Percentiles rank a stretch among this genome's conserved stretches.
Conservation (phyloP, 2,329 filamentous ascomycete genomes). For the Sclerotinia borealis region DNA sequence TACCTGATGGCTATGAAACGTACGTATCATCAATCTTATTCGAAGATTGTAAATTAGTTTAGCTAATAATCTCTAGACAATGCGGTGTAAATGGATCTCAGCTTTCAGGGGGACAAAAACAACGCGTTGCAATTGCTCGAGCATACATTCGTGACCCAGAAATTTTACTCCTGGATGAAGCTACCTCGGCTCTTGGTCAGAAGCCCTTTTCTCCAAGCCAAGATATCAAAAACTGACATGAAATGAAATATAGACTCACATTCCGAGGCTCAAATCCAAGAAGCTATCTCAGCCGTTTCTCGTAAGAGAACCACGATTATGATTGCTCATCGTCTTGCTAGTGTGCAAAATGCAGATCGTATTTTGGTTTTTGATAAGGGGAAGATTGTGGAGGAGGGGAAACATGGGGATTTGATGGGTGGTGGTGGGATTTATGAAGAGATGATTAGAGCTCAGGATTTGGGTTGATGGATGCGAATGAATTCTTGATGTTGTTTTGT, state of each 20-base stretch:
- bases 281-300: conserved; percentile 54
- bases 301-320: conserved; percentile 49
- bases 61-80: conserved; percentile 30
- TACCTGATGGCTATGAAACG: conserved; percentile 63
- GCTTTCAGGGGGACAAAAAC: conserved; percentile 73
- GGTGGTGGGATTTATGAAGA: conserved; percentile 41
- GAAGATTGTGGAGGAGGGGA: conserved; percentile 45
- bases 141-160: conserved; percentile 67
- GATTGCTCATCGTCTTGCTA: conserved; percentile 52
- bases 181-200: conserved; percentile 69
- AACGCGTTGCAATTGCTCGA: conserved; percentile 71
- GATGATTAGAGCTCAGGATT: conserved; percentile 24
- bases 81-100: conserved; percentile 67
- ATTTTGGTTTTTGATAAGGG: conserved; percentile 53
- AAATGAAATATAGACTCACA: conserved; percentile 33
- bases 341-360: conserved; percentile 49
- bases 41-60: not conserved
- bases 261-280: conserved; percentile 57
- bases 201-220: conserved; percentile 32
- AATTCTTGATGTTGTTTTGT: not conserved
- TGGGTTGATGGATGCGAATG: conserved; percentile 14
- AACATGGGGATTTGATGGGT: conserved; percentile 48
- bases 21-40: conserved; percentile 47
- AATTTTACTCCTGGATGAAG: conserved; percentile 74
- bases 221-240: not conserved